Conservation (phyloP, 768 basidiomycete genomes). For the Pluteus cervinus region DNA sequence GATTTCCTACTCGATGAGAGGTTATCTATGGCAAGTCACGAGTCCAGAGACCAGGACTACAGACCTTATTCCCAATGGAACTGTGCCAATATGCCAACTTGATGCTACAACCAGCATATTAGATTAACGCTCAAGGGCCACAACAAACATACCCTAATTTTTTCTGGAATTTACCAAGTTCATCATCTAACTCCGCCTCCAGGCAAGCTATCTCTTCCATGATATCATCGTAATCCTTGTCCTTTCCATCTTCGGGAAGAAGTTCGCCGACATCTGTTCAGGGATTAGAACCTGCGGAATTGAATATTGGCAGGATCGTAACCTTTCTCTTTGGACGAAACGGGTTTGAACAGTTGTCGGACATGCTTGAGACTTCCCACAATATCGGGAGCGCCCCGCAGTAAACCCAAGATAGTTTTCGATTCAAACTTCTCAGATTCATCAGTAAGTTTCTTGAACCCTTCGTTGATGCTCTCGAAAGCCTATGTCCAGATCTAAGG, state of each 20-base stretch:
- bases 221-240: constrained; percentile 78
- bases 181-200: constrained; percentile 66
- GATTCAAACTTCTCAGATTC: constrained; percentile 72
- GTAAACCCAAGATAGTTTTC: constrained; percentile 64
- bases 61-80: constrained; percentile 73
- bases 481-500: constrained; percentile 34
- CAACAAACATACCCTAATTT: constrained; percentile 49
- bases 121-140: not conserved
- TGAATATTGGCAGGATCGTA: constrained; percentile 1
- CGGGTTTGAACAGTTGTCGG: constrained; percentile 67
- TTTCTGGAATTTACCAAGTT: constrained; percentile 61
- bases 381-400: constrained; percentile 81
- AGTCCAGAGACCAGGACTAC: not conserved
- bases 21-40: too few relatives aligned
- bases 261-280: constrained; percentile 57
- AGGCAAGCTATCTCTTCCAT: constrained; percentile 62
- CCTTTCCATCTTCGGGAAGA: constrained; percentile 78
- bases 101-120: constrained; percentile 16
- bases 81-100: constrained; percentile 49
- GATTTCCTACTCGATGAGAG: constrained; percentile 61
- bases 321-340: constrained; percentile 56
- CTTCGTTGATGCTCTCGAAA: constrained; percentile 68
- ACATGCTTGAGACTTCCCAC: constrained; percentile 65
- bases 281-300: not conserved
- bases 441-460: constrained; percentile 56